These are phyloP conservation scores for Talaromyces sp. DNA, from an alignment of 2,329 filamentous ascomycete genomes.

Conservation along the genomic window DNA sequence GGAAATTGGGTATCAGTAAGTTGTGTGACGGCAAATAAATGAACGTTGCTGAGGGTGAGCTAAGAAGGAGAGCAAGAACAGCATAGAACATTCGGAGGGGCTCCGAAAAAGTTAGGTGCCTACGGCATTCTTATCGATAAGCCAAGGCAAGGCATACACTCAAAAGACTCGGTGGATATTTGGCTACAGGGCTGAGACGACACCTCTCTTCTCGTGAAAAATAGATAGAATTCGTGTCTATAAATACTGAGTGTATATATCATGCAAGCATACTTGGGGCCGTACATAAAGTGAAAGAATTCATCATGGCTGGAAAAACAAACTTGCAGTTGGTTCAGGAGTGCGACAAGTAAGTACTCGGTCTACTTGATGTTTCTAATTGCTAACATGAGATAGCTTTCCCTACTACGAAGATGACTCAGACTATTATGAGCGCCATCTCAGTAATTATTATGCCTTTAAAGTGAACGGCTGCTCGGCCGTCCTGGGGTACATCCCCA, in stretches of 20 bases:
- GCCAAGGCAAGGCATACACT: conserved; percentile 2
- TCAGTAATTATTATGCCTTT: conserved; percentile 58
- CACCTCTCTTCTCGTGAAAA: background rate
- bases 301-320: conserved; percentile 16
- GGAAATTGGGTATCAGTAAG: too few relatives aligned
- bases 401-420: conserved; percentile 66
- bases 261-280: background rate
- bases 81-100: conserved; percentile 12
- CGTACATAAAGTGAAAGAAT: background rate
- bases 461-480: conserved; percentile 64
- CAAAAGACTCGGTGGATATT: too few relatives aligned
- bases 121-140: background rate
- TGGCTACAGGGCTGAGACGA: background rate
- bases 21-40: background rate
- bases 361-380: background rate
- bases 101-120: background rate
- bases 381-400: conserved; percentile 54
- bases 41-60: background rate
- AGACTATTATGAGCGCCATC: conserved; percentile 52
- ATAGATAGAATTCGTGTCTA: background rate
- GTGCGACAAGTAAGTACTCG: conserved; percentile 50
- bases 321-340: conserved; percentile 53
- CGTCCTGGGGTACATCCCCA: conserved; percentile 58
- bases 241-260: background rate
- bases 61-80: background rate